Evolutionary conservation across 208 protist species (phyloP), one percentile per base, ranked within the genome.

Genomic region (Herpetomonas samuelpessoai): DNA sequence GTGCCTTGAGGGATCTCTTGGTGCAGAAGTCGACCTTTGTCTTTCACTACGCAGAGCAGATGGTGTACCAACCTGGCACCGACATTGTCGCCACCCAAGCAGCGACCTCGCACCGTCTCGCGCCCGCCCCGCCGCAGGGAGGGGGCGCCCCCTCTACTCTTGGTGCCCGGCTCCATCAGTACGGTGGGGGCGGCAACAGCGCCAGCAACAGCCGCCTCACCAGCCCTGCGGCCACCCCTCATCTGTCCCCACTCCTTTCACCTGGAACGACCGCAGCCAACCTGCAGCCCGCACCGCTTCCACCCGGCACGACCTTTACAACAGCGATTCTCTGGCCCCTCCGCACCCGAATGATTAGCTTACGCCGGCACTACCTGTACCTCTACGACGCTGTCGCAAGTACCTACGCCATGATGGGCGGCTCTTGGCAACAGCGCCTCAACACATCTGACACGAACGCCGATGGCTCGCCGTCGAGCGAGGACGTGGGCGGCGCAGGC

Each of bases 301-400:
- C 16, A 19, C 28, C 46, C 4, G 7, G 12, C 7, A 29, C 47
- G 9, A 27, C 44, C 53, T 41, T n/a, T 3, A 56, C 57, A 25
- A 67, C 57, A n/a, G 27, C 53, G 3, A 72, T 59, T n/a, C 46
- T 84, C 49, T 84, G 68, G 62, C 76, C 74, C 22, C 64, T 87
- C 46, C 70, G 75, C n/a, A 87, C 76, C 3, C 76, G 81, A 0
- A 46, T 79, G 28, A 31, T 87, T 0, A 69, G 71, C 10, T 68
- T 76, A 14, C 60, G 76, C 3, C 59, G 71, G 21, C 54, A 81
- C 29, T 87, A 81, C 60, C 52, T 69, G 2, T 87, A 87, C 64
- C 24, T 87, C 3, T 87, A 87, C 57, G 77, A 81, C 22, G 60
- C 69, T 6, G 54, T 84, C 44, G 69, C 73, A 4, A 80, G 58